A percentile compares a stretch with the other conserved stretches of the same genome.
These are phyloP conservation scores for Oidium heveae DNA, from an alignment of 2,329 filamentous ascomycete genomes.

Conservation along the genomic window DNA sequence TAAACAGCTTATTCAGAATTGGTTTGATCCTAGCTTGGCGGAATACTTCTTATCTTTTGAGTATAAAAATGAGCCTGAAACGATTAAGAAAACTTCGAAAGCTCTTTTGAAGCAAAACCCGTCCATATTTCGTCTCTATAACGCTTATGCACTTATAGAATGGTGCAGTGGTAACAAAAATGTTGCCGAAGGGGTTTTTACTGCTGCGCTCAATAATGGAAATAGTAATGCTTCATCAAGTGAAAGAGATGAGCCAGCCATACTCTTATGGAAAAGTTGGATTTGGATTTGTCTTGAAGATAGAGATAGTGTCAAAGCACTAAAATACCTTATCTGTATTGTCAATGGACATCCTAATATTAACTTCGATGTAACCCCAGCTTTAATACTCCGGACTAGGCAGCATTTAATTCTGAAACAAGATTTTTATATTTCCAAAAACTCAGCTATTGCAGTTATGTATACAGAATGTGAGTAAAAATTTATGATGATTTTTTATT, in stretches of 20 bases:
- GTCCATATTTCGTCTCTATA: constrained; percentile 43
- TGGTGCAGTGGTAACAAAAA: constrained; percentile 27
- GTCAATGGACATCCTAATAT: constrained; percentile 14
- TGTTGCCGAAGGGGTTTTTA: constrained; percentile 37
- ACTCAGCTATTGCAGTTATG: constrained; percentile 23
- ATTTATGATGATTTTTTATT: neutral
- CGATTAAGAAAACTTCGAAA: constrained; percentile 47
- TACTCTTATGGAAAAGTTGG: constrained; percentile 12
- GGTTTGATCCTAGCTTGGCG: constrained; percentile 27
- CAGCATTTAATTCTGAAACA: constrained; percentile 27
- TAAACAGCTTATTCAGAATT: constrained; percentile 25
- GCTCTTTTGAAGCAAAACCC: constrained; percentile 42
- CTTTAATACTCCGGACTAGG: constrained; percentile 23
- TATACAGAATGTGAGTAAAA: constrained; percentile 27
- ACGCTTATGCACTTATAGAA: constrained; percentile 55
- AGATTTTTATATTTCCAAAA: constrained; percentile 28
- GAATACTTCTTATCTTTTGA: constrained; percentile 49
- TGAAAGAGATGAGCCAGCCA: constrained; percentile 6
- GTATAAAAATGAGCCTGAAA: constrained; percentile 24
- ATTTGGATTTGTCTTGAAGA: constrained; percentile 10
- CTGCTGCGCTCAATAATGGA: constrained; percentile 37
- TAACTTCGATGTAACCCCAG: constrained; percentile 7
- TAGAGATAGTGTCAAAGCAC: constrained; percentile 11
- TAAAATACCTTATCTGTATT: constrained; percentile 18
- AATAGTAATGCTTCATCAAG: constrained; percentile 15